Percentiles rank a stretch among this genome's conserved stretches.
Conservation (phyloP, 1,284 basidiomycete genomes). For the Mycena sp. region DNA sequence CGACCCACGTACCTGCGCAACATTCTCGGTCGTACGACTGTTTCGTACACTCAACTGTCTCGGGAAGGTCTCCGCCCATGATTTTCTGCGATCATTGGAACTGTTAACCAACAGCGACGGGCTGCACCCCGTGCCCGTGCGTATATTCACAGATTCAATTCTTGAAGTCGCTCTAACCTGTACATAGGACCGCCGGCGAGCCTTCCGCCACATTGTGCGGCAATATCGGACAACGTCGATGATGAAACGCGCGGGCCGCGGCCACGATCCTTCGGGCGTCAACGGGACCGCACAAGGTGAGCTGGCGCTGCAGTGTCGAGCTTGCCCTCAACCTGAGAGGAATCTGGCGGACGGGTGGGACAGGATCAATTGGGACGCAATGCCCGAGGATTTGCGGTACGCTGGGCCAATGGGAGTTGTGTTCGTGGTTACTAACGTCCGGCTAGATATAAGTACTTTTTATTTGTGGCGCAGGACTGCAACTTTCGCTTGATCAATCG, state of each 20-base stretch:
- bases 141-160: not conserved
- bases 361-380: constrained; percentile 3
- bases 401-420: not conserved
- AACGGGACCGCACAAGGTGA: not conserved
- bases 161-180: not conserved
- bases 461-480: constrained; percentile 35
- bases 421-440: not conserved
- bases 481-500: constrained; percentile 45
- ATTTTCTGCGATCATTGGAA: not conserved
- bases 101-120: constrained; percentile 20
- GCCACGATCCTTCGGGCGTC: not conserved
- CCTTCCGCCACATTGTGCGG: constrained; percentile 8
- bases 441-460: constrained; percentile 8
- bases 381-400: constrained; percentile 15
- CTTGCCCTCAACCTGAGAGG: constrained; percentile 9
- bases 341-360: constrained; percentile 13
- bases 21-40: not conserved
- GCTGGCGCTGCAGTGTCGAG: constrained; percentile 4
- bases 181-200: not conserved
- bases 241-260: constrained; percentile 12
- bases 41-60: not conserved
- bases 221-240: constrained; percentile 1
- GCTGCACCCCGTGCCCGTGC: not conserved
- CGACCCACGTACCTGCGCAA: not conserved
- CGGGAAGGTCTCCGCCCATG: not conserved